These are phyloP conservation scores for Naganishia albida DNA, from an alignment of 1,284 basidiomycete species.

Conservation along the genomic window DNA sequence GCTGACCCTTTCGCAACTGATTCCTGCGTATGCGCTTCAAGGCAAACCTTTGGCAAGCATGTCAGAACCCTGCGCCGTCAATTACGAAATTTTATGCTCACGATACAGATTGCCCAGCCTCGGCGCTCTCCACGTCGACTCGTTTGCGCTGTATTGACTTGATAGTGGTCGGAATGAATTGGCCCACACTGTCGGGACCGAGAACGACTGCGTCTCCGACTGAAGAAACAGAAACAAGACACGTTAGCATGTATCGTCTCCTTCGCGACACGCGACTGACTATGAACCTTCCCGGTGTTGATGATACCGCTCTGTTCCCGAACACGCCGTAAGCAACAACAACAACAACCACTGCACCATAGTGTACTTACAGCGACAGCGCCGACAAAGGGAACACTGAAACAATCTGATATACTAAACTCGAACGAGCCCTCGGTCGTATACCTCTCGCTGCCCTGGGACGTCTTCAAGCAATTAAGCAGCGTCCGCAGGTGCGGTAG, in stretches of 20 bases:
- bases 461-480: constrained; percentile 80
- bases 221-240: constrained; percentile 10
- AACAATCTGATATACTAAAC: constrained; percentile 58
- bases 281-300: constrained; percentile 70
- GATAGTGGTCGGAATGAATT: constrained; percentile 76
- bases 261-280: constrained; percentile 33
- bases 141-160: constrained; percentile 94
- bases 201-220: constrained; percentile 80
- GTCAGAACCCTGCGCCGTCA: background rate
- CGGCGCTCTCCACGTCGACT: constrained; percentile 77
- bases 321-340: background rate
- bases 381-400: constrained; percentile 90
- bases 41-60: constrained; percentile 60
- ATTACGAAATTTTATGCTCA: constrained; percentile 35
- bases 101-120: constrained; percentile 93
- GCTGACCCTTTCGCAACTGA: constrained; percentile 77
- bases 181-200: constrained; percentile 91
- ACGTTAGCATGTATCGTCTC: background rate
- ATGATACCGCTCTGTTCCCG: constrained; percentile 72
- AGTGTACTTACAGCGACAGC: constrained; percentile 73
- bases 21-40: constrained; percentile 83
- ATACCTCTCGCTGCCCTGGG: constrained; percentile 76
- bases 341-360: too few species aligned
- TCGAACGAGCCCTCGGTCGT: constrained; percentile 83
- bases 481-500: constrained; percentile 75